phyloP scores from a whole-genome alignment of 768 basidiomycete species.

The Chalciporus pseudorubinellus region DNA sequence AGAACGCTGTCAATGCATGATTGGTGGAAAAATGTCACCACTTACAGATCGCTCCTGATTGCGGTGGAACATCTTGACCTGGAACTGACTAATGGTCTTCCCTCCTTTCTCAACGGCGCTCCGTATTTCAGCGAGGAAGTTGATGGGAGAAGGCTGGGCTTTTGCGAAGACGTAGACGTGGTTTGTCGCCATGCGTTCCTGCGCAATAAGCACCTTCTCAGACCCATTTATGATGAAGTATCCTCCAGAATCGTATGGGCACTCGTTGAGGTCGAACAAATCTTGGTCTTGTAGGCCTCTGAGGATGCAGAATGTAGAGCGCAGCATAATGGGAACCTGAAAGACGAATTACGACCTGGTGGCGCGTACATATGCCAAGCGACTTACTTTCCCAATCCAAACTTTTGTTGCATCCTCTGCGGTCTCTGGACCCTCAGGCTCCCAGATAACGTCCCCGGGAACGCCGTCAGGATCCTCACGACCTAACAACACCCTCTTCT shows the following conservation, averaged over 20 bases:
- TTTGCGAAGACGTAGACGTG: slow-evolving; percentile 99
- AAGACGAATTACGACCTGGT: slow-evolving; percentile 12
- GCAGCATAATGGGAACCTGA: slow-evolving; percentile 97
- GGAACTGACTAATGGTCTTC: slow-evolving; percentile 96
- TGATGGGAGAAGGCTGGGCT: slow-evolving; percentile 93
- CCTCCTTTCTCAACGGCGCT: slow-evolving; percentile 98
- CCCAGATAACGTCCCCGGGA: slow-evolving; percentile 79
- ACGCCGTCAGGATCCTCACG: slow-evolving; percentile 78
- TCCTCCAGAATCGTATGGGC: slow-evolving; percentile 97
- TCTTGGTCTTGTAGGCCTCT: slow-evolving; percentile 74
- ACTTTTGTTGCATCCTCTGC: slow-evolving; percentile 75
- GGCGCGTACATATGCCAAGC: not conserved
- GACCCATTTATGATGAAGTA: slow-evolving; percentile 99
- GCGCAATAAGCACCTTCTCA: slow-evolving; percentile 99
- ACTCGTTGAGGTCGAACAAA: slow-evolving; percentile 91
- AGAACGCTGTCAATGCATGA: slow-evolving; percentile 3
- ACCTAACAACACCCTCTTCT: slow-evolving; percentile 76
- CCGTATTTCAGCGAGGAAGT: slow-evolving; percentile 94
- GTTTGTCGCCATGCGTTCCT: slow-evolving; percentile 99
- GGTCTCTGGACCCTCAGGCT: slow-evolving; percentile 63
- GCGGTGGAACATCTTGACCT: slow-evolving; percentile 94
- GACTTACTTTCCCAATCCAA: slow-evolving; percentile 88
- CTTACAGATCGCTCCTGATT: slow-evolving; percentile 86
- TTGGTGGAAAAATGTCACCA: not conserved
- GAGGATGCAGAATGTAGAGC: slow-evolving; percentile 93